phyloP scores from a whole-genome alignment of 106 monocot genomes.

The Iris macrosiphon region DNA sequence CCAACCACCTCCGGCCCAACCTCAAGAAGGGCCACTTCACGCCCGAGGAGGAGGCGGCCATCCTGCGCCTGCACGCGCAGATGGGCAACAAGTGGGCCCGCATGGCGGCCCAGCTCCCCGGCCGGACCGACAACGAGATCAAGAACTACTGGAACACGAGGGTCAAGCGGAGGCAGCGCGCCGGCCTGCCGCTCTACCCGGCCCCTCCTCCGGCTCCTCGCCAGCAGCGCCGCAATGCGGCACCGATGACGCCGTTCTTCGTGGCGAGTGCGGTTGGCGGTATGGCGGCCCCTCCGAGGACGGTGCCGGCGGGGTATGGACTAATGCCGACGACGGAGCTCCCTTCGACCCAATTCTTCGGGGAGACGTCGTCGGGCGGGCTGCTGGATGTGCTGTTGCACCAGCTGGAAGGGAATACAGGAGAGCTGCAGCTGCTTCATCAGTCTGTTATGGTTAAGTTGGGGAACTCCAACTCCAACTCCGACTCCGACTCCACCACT shows the following conservation, averaged over 20 bases:
- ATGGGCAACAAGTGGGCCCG: conserved; percentile 71
- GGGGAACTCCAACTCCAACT: neutral
- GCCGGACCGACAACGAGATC: conserved; percentile 67
- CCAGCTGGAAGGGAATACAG: neutral
- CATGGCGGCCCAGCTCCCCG: conserved; percentile 58
- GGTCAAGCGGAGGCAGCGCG: conserved; percentile 41
- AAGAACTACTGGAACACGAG: conserved; percentile 69
- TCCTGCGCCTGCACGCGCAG: conserved; percentile 48
- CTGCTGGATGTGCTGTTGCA: conserved; percentile 34
- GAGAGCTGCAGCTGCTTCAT: neutral
- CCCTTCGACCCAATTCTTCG: conserved; percentile 70
- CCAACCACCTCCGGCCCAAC: too few relatives aligned
- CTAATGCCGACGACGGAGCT: conserved; percentile 31
- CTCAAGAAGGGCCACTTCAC: conserved; percentile 57
- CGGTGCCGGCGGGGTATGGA: neutral
- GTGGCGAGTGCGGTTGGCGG: neutral
- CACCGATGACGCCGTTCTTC: neutral
- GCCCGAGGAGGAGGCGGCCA: conserved; percentile 49
- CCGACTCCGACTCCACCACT: neutral
- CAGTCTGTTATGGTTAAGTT: neutral
- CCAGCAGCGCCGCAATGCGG: neutral
- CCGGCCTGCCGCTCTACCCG: conserved; percentile 40
- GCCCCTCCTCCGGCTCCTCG: conserved; percentile 30
- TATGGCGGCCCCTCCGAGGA: neutral
- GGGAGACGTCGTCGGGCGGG: conserved; percentile 6